These are phyloP conservation scores for Trifolium pratense DNA, from an alignment of 306 rosid species.

Conservation along the genomic window DNA sequence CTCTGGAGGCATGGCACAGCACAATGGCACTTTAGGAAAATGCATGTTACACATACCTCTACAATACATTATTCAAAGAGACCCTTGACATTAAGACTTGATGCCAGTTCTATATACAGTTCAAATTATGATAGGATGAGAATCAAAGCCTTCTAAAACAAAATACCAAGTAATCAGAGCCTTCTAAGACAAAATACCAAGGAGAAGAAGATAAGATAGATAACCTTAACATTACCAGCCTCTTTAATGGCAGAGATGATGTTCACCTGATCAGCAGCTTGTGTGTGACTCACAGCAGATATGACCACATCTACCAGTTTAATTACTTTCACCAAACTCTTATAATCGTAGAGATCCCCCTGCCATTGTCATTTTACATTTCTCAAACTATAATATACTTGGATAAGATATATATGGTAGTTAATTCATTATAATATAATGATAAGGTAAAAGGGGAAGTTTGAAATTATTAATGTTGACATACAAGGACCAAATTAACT, in stretches of 20 bases:
- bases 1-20: slow-evolving; percentile 48
- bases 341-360: slow-evolving; percentile 82
- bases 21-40: background rate
- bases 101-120: no score
- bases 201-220: background rate
- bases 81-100: no score
- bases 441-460: background rate
- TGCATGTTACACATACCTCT: background rate
- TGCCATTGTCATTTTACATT: slow-evolving; percentile 25
- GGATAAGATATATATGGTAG: no score
- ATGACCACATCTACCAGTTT: slow-evolving; percentile 86
- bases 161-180: no score
- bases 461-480: background rate
- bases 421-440: no score
- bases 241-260: slow-evolving; percentile 84
- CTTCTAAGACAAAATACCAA: no score
- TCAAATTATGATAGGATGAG: no score
- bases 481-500: slow-evolving; percentile 62
- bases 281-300: slow-evolving; percentile 66
- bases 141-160: no score
- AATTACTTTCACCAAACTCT: slow-evolving; percentile 70
- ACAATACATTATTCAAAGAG: no score
- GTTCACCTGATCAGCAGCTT: slow-evolving; percentile 73
- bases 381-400: background rate
- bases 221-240: slow-evolving; percentile 84